Conservation (phyloP, 139 green algal genomes). For the Chlamydomonas sp. region DNA sequence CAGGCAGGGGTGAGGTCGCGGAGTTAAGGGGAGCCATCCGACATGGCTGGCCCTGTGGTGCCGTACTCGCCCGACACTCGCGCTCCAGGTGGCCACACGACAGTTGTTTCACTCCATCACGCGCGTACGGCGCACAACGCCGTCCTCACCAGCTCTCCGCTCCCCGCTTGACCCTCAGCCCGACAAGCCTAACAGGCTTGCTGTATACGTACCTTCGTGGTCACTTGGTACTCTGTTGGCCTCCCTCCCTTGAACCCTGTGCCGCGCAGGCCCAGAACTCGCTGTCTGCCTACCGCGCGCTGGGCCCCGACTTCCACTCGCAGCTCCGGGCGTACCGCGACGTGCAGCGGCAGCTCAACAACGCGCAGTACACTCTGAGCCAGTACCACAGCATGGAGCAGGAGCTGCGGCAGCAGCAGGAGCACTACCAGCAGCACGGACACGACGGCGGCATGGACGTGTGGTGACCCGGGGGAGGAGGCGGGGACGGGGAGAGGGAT, state of each 20-base stretch:
- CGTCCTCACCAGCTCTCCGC: no score
- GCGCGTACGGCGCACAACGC: no score
- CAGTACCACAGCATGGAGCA: conserved; percentile 12
- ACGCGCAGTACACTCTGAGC: conserved; percentile 33
- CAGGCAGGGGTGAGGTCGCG: no score
- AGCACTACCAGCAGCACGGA: conserved; percentile 11
- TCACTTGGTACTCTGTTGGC: no score
- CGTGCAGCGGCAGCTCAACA: conserved; percentile 11
- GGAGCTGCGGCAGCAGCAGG: conserved; percentile 6
- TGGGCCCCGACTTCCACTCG: conserved; percentile 9
- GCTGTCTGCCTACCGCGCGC: not conserved
- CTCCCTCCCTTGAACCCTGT: not conserved
- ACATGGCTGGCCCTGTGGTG: no score
- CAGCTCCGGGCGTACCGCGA: conserved; percentile 16
- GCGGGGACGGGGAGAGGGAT: no score
- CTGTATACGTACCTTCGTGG: not conserved
- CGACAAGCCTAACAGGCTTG: no score
- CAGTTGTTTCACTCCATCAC: no score
- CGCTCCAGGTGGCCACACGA: no score
- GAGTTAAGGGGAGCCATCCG: no score
- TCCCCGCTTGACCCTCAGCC: no score
- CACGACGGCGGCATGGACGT: conserved; percentile 6
- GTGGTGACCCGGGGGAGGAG: not conserved
- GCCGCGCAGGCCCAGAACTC: conserved; percentile 7
- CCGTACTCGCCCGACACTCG: no score